phyloP scores from a whole-genome alignment of 768 basidiomycete species.

The Daedalea quercina region DNA sequence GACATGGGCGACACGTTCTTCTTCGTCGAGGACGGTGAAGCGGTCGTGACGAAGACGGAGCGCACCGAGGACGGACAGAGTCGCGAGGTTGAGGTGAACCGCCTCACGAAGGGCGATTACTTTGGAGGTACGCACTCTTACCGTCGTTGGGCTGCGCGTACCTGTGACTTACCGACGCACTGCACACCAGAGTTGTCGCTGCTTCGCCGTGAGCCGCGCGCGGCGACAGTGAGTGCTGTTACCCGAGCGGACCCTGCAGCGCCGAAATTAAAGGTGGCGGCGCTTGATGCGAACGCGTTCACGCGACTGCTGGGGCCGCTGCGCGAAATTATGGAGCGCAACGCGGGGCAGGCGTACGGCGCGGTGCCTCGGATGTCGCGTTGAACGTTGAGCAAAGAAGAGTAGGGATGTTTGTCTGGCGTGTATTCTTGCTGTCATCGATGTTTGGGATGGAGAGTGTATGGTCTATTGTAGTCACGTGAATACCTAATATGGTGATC shows the following conservation, averaged over 20 bases:
- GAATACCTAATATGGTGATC: not conserved
- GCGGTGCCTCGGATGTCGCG: constrained; percentile 8
- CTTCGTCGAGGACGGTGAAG: constrained; percentile 93
- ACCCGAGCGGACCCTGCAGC: constrained; percentile 37
- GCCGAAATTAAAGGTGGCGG: constrained; percentile 85
- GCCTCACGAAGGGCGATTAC: constrained; percentile 87
- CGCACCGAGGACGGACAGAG: constrained; percentile 48
- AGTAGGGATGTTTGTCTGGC: not conserved
- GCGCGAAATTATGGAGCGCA: constrained; percentile 88
- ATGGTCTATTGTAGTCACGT: constrained; percentile 6
- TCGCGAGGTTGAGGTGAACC: constrained; percentile 67
- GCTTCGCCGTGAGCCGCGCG: constrained; percentile 81
- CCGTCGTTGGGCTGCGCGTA: not conserved
- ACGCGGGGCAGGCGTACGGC: constrained; percentile 72
- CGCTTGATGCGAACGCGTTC: constrained; percentile 88
- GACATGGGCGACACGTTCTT: constrained; percentile 97
- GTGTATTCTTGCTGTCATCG: not conserved
- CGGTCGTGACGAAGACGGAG: constrained; percentile 75
- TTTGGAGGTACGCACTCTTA: constrained; percentile 82
- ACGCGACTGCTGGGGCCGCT: constrained; percentile 89
- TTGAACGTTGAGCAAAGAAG: constrained; percentile 4
- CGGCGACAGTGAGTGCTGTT: constrained; percentile 91
- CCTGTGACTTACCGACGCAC: constrained; percentile 4
- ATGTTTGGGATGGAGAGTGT: not conserved
- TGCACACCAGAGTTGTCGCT: constrained; percentile 73